A percentile compares a stretch with the other conserved stretches of the same genome.
phyloP scores from a whole-genome alignment of 1,284 basidiomycete species.

The Gymnopus androsaceus region DNA sequence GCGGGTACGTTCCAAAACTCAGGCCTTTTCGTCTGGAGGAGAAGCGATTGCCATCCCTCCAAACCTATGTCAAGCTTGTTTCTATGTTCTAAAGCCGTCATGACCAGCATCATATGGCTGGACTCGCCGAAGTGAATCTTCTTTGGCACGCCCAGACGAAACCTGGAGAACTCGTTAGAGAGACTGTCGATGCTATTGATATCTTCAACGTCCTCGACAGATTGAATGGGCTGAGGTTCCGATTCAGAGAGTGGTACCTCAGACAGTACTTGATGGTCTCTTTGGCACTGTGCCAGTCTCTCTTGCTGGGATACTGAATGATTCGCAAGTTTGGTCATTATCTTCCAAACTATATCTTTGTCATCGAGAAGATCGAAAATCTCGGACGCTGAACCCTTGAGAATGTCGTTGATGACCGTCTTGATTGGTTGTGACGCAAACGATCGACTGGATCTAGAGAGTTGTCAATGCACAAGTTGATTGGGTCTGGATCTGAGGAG shows the following conservation, averaged over 20 bases:
- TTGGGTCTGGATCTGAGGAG: not conserved
- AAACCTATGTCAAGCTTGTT: not conserved
- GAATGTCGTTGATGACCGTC: not conserved
- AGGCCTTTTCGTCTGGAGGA: not conserved
- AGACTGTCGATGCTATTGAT: slow-evolving; percentile 4
- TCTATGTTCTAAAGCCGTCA: not conserved
- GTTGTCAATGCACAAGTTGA: not conserved
- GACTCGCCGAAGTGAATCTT: slow-evolving; percentile 3
- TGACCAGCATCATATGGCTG: slow-evolving; percentile 7
- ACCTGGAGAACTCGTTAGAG: not conserved
- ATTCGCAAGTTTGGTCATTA: not conserved
- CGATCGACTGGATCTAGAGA: not conserved
- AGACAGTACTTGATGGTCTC: not conserved
- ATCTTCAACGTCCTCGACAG: not conserved
- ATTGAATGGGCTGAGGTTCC: not conserved
- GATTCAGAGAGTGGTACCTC: not conserved
- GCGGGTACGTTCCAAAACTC: slow-evolving; percentile 6
- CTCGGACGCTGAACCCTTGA: not conserved
- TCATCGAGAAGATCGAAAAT: slow-evolving; percentile 2
- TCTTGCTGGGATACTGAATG: not conserved
- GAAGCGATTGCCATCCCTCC: slow-evolving; percentile 4
- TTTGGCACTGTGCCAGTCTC: not conserved
- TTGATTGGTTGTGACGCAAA: not conserved
- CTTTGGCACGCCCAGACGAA: slow-evolving; percentile 3
- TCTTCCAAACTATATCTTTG: slow-evolving; percentile 5